A percentile compares a stretch with the other conserved stretches of the same genome.
These are phyloP conservation scores for Schwanniomyces occidentalis DNA, from an alignment of 805 yeast genomes.

Conservation along the genomic window DNA sequence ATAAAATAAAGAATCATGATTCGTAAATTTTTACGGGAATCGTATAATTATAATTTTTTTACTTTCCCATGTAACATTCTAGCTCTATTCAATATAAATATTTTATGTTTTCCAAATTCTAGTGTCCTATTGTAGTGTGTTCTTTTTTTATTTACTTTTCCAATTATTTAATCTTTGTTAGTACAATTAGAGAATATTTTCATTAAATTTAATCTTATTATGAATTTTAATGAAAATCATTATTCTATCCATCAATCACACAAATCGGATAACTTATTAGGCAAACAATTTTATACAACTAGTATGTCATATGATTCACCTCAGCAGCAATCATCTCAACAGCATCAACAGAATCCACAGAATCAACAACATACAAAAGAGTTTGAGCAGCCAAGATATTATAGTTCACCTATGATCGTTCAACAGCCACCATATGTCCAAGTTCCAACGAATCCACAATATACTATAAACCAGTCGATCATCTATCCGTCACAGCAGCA, in stretches of 20 bases:
- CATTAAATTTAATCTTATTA: no score
- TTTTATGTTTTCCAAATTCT: not conserved
- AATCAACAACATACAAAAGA: constrained; percentile 5
- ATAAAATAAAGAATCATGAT: no score
- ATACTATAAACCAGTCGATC: constrained; percentile 6
- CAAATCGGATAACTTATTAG: no score
- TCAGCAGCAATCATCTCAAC: not conserved
- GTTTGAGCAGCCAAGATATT: constrained; percentile 20
- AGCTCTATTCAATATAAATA: not conserved
- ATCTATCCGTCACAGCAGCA: constrained; percentile 13
- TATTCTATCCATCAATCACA: no score
- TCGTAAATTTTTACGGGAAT: constrained; percentile 5
- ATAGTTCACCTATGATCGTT: constrained; percentile 22
- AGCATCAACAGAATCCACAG: not conserved
- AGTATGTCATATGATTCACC: no score
- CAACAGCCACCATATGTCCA: constrained; percentile 23
- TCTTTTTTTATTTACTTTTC: no score
- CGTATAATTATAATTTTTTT: constrained; percentile 1
- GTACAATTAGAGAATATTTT: no score
- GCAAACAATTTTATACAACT: no score
- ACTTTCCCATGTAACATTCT: not conserved
- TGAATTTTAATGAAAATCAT: no score
- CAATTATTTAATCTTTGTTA: no score
- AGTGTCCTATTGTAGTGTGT: no score
- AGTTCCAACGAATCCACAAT: constrained; percentile 7